Conservation (phyloP, 1,284 basidiomycete species). For the Leucoagaricus sp. region DNA sequence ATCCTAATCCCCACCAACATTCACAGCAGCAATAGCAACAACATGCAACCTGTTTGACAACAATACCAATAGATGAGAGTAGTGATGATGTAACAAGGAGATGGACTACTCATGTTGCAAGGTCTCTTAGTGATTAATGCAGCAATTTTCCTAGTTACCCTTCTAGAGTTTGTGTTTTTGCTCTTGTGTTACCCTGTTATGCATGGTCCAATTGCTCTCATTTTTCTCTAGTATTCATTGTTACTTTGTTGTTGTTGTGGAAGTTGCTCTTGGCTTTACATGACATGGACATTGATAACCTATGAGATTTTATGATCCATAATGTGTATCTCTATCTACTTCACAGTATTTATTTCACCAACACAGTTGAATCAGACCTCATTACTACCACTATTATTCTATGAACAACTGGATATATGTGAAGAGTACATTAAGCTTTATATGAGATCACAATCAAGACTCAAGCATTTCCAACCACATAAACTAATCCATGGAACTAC, state of each 20-base stretch:
- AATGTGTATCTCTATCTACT: background rate
- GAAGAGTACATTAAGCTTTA: conserved; percentile 12
- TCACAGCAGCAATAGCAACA: background rate
- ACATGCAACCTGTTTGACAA: no score
- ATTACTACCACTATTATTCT: no score
- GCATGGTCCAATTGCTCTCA: no score
- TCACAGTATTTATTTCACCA: no score
- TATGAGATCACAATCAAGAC: conserved; percentile 67
- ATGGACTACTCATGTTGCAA: conserved; percentile 1
- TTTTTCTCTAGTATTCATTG: no score
- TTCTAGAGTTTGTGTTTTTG: background rate
- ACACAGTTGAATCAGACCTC: no score
- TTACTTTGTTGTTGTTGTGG: background rate
- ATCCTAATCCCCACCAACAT: background rate
- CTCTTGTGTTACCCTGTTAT: background rate
- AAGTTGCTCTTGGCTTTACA: no score
- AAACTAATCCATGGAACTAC: conserved; percentile 78
- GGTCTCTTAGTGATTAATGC: background rate
- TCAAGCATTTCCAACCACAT: conserved; percentile 78
- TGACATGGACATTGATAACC: no score
- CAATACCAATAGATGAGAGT: background rate
- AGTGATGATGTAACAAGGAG: background rate
- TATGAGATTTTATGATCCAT: background rate
- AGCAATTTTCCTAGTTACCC: background rate
- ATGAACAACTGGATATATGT: no score